A percentile compares a stretch with the other conserved stretches of the same genome.
These are phyloP conservation scores for Naganishia onofrii DNA, from an alignment of 768 basidiomycete species.

Conservation along the genomic window DNA sequence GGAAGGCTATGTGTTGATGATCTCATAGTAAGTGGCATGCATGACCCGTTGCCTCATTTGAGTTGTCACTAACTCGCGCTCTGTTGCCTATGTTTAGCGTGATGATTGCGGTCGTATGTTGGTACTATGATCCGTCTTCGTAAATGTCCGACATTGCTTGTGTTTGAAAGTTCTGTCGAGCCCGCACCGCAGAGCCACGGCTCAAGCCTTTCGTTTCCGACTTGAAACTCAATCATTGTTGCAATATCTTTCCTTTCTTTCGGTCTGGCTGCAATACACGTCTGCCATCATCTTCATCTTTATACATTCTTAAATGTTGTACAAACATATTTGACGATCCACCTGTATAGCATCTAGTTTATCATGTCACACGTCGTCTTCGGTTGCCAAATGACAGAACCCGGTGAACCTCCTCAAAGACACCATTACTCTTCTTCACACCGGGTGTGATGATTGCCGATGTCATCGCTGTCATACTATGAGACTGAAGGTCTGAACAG, in stretches of 20 bases:
- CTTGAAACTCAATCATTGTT: background rate
- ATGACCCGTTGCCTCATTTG: background rate
- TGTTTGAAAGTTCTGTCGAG: background rate
- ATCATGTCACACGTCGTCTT: too few relatives aligned
- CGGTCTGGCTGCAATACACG: background rate
- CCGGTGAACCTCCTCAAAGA: too few relatives aligned
- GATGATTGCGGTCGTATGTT: slow-evolving; percentile 32
- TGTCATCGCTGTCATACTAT: too few relatives aligned
- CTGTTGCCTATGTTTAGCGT: background rate
- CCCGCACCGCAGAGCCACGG: background rate
- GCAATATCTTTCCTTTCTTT: background rate
- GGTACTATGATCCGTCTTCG: slow-evolving; percentile 33
- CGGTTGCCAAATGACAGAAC: too few relatives aligned
- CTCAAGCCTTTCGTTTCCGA: too few relatives aligned
- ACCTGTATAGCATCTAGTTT: too few relatives aligned
- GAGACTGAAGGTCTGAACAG: too few relatives aligned
- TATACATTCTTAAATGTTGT: too few relatives aligned
- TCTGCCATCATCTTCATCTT: too few relatives aligned
- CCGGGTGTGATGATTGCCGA: too few relatives aligned
- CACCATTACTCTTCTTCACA: too few relatives aligned
- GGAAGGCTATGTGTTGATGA: slow-evolving; percentile 29
- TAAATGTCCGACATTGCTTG: background rate
- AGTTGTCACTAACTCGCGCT: background rate
- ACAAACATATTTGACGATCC: too few relatives aligned
- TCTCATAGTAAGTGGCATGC: slow-evolving; percentile 21